Percentiles rank a stretch among this genome's conserved stretches.
Evolutionary conservation across 1,284 basidiomycete species (phyloP).

Genomic region (Xerocomus amazonicus): DNA sequence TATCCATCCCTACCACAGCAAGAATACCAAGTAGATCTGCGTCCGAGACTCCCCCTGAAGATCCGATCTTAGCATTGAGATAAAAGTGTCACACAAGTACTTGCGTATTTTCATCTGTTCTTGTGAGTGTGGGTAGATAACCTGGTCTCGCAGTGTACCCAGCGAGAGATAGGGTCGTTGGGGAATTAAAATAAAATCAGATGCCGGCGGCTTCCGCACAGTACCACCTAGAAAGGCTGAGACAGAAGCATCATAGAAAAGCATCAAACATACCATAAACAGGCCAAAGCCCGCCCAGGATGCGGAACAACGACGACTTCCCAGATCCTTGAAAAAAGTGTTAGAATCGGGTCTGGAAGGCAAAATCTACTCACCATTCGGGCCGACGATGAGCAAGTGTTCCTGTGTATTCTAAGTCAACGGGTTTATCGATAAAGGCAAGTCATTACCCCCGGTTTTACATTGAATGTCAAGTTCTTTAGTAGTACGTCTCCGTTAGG

Average conservation of each 20-base stretch:
- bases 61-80: constrained; percentile 6
- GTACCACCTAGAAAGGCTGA: constrained; percentile 56
- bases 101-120: constrained; percentile 69
- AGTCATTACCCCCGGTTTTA: constrained; percentile 75
- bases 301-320: constrained; percentile 90
- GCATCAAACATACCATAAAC: constrained; percentile 65
- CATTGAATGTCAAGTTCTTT: constrained; percentile 80
- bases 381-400: constrained; percentile 88
- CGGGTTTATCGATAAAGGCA: constrained; percentile 10
- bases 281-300: constrained; percentile 96
- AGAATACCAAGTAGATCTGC: constrained; percentile 74
- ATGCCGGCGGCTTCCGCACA: constrained; percentile 89
- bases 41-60: constrained; percentile 68
- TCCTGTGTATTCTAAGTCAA: constrained; percentile 45
- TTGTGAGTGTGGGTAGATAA: constrained; percentile 83
- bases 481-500: constrained; percentile 95
- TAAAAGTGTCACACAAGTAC: constrained; percentile 28
- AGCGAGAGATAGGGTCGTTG: constrained; percentile 93
- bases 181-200: constrained; percentile 92
- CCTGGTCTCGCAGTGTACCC: constrained; percentile 92
- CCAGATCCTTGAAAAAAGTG: constrained; percentile 57
- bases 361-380: constrained; percentile 62
- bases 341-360: constrained; percentile 1
- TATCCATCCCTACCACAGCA: constrained; percentile 80
- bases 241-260: neutral